Evolutionary conservation across 306 rosid species (phyloP).

Genomic region (Sechiopsis laciniata): DNA sequence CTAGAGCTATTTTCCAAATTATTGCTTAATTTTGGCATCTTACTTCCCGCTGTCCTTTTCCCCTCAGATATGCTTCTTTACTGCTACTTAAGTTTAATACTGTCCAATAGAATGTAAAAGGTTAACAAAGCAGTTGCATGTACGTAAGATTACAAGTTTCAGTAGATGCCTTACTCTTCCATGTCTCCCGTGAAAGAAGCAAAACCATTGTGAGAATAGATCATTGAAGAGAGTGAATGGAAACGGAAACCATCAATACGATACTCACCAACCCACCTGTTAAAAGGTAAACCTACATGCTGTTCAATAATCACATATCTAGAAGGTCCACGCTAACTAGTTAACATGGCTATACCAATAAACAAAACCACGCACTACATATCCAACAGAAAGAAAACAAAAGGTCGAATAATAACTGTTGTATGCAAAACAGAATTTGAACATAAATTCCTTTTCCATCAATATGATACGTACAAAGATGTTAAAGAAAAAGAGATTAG

Average conservation of each 20-base stretch:
- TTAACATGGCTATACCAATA: conserved; percentile 1
- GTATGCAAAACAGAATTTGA: background rate
- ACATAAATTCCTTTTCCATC: background rate
- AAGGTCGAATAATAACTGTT: background rate
- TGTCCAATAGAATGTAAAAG: background rate
- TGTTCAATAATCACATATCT: conserved; percentile 20
- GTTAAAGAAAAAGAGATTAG: background rate
- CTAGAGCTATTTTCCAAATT: background rate
- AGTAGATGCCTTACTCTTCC: conserved; percentile 74
- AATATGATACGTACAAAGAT: background rate
- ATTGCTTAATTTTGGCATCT: background rate
- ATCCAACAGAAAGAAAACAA: conserved; percentile 17
- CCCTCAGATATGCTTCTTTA: background rate
- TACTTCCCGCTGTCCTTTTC: background rate
- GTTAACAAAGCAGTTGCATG: background rate
- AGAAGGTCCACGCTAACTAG: conserved; percentile 20
- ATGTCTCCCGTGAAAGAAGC: conserved; percentile 91
- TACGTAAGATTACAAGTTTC: conserved; percentile 19
- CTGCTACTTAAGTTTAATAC: background rate
- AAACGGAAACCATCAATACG: conserved; percentile 86
- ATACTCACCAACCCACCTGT: conserved; percentile 92
- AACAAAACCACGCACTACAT: background rate
- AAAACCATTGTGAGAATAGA: conserved; percentile 92
- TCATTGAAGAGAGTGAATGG: conserved; percentile 91
- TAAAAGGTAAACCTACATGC: conserved; percentile 29